Evolutionary conservation across 1,284 basidiomycete species (phyloP), one percentile per base, ranked within the genome.

Genomic region (Porodaedalea pini): DNA sequence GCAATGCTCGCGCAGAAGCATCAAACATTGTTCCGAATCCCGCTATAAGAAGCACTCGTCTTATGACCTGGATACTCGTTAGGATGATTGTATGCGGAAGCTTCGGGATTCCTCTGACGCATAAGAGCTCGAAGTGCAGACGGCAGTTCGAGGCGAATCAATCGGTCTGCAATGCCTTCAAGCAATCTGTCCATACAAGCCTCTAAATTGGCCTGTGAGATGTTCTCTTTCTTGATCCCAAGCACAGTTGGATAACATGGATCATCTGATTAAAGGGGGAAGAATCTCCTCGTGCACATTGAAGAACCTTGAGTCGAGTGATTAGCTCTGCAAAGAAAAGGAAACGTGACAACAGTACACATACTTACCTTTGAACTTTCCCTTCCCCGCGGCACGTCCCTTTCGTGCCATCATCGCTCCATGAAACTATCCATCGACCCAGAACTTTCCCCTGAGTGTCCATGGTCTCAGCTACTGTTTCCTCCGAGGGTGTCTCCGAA

Each of bases 281-380:
- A 93, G 68, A 25, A 92, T 71, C 67, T 93, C 90, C 67, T 91
- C 85, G 64, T 93, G 91, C 32, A 94, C 88, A 64, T 92, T 91
- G 69, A 92, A 94, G 67, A 90, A 77, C 60, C 90, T 86, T n/a
- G 17, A 51, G 3, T 47, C 53, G 48, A 13, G 19, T 39, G 58
- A 61, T 58, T 17, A 39, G 36, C 32, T 61, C 29, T 49, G 55
- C 57, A 54, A 10, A 27, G 8, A 40, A 23, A 43, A 34, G 8
- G 25, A 52, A 32, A n/a, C 2, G 27, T 11, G n/a, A 40, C 37
- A 52, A 21, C 29, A 61, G 34, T 39, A 34, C 45, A 50, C 25
- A 21, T 25, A 47, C 80, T 63, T 66, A 90, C 90, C 83, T 77
- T 52, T 81, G 74, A 10, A 90, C 74, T 44, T 73, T 74, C 5